phyloP scores from a whole-genome alignment of 345 rosid species.

The Arabis alpina region DNA sequence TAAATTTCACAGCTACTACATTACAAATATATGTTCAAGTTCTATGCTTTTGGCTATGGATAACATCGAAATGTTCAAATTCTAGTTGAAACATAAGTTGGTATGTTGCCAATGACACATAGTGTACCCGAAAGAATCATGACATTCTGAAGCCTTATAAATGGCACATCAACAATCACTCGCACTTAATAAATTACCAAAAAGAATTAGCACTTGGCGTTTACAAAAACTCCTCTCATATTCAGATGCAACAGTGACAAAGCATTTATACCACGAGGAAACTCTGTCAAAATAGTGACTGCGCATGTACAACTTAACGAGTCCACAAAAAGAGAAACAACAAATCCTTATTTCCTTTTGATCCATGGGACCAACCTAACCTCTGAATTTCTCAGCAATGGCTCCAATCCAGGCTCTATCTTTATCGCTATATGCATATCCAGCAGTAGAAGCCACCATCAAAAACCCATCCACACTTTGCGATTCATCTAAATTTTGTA shows the following conservation, averaged over 20 bases:
- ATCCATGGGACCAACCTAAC: constrained; percentile 45
- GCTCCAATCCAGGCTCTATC: constrained; percentile 90
- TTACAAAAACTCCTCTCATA: neutral
- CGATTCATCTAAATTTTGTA: constrained; percentile 39
- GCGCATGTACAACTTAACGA: neutral
- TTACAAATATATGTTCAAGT: too few species aligned
- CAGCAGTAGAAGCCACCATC: constrained; percentile 73
- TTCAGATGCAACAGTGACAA: neutral
- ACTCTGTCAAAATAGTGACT: constrained; percentile 7
- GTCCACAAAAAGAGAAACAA: neutral
- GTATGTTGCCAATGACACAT: neutral
- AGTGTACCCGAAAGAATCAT: constrained; percentile 8
- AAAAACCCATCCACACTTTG: constrained; percentile 58
- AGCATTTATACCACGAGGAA: neutral
- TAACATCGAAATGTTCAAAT: neutral
- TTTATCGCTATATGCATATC: constrained; percentile 74
- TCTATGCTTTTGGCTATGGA: too few species aligned
- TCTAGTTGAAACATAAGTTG: neutral
- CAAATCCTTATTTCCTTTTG: constrained; percentile 17
- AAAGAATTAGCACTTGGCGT: constrained; percentile 5
- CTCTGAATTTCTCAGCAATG: constrained; percentile 67
- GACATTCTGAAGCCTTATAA: constrained; percentile 5
- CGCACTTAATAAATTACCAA: neutral
- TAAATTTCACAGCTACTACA: neutral
- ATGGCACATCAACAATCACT: too few species aligned